These are phyloP conservation scores for Cercospora zeina DNA, from an alignment of 2,329 filamentous ascomycete genomes.

Conservation along the genomic window DNA sequence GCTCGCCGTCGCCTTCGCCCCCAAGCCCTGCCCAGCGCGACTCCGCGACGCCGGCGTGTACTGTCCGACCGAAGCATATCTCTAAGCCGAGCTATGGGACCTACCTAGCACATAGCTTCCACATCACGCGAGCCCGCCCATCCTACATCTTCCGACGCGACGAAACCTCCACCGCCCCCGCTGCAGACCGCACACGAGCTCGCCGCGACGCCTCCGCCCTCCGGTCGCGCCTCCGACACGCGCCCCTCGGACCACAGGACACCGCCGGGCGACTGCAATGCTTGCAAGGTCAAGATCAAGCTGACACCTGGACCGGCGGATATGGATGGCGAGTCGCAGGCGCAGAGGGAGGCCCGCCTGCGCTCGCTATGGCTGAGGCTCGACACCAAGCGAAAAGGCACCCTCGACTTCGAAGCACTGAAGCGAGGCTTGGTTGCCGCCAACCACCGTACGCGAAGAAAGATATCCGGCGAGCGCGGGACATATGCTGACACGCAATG, in stretches of 20 bases:
- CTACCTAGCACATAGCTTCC: conserved; percentile 6
- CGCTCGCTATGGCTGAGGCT: conserved; percentile 81
- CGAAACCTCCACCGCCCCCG: not conserved
- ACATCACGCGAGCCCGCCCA: conserved; percentile 8
- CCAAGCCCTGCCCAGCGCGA: not conserved
- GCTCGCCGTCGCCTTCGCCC: not conserved
- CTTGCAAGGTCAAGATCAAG: conserved; percentile 15
- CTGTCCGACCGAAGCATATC: not conserved
- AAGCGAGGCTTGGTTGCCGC: conserved; percentile 83
- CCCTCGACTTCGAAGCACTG: conserved; percentile 80
- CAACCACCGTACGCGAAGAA: conserved; percentile 73
- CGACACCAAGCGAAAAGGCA: conserved; percentile 72
- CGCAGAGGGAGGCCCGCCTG: conserved; percentile 76
- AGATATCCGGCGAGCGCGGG: not conserved
- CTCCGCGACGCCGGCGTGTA: not conserved
- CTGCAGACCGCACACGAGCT: not conserved
- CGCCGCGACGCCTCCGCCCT: not conserved
- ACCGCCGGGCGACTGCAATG: conserved; percentile 11
- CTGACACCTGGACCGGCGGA: conserved; percentile 30
- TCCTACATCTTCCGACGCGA: conserved; percentile 3
- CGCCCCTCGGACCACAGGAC: not conserved
- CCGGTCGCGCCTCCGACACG: not conserved
- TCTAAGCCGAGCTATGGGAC: conserved; percentile 5
- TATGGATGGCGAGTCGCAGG: conserved; percentile 74
- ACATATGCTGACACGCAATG: conserved; percentile 15